These are phyloP conservation scores for Didymosphaeria variabile DNA, from an alignment of 2,329 filamentous ascomycete species.

Conservation along the genomic window DNA sequence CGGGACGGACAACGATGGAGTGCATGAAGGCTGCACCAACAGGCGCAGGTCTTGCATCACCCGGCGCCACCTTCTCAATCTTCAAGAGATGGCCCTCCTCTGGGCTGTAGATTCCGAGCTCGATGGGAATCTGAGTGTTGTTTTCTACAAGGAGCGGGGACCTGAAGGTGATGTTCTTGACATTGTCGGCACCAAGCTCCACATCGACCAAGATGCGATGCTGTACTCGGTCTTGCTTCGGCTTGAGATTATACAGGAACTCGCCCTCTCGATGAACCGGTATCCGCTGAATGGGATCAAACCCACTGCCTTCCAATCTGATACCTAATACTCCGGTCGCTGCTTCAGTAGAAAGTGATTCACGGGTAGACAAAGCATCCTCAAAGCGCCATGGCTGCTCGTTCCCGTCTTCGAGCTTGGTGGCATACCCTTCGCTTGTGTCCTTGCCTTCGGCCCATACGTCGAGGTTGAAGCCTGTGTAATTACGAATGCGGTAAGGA, in stretches of 20 bases:
- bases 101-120: conserved; percentile 88
- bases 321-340: conserved; percentile 82
- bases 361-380: conserved; percentile 94
- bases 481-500: conserved; percentile 92
- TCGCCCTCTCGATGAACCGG: conserved; percentile 95
- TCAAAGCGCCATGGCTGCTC: conserved; percentile 97
- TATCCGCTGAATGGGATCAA: conserved; percentile 88
- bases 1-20: conserved; percentile 84
- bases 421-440: conserved; percentile 75
- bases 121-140: conserved; percentile 93
- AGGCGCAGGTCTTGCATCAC: conserved; percentile 87
- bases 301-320: conserved; percentile 89
- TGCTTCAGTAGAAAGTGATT: conserved; percentile 86
- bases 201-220: conserved; percentile 94
- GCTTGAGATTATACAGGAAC: conserved; percentile 85
- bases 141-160: conserved; percentile 94
- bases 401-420: conserved; percentile 84
- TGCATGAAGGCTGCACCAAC: conserved; percentile 93
- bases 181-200: conserved; percentile 88
- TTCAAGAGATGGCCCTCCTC: conserved; percentile 90
- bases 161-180: conserved; percentile 96
- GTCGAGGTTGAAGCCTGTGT: conserved; percentile 90
- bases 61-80: conserved; percentile 96
- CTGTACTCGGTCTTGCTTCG: conserved; percentile 82
- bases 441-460: conserved; percentile 77